Conservation (phyloP, 768 basidiomycete genomes). For the Heimioporus sp. region DNA sequence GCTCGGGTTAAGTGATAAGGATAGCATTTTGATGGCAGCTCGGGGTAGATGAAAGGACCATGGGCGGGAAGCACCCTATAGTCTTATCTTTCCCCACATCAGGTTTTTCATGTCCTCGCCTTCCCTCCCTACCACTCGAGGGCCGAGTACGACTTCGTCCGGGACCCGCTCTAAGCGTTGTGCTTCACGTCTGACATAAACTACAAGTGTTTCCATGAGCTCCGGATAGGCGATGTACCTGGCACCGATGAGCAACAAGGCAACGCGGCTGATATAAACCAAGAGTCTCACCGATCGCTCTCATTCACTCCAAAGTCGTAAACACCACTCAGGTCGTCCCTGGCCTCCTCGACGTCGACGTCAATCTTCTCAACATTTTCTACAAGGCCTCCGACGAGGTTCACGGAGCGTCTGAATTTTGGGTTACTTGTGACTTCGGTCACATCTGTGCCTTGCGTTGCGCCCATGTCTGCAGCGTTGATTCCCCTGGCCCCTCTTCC, state of each 20-base stretch:
- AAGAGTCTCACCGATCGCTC: slow-evolving; percentile 29
- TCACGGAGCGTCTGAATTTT: slow-evolving; percentile 60
- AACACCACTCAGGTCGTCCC: slow-evolving; percentile 70
- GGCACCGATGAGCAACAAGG: slow-evolving; percentile 27
- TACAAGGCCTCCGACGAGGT: slow-evolving; percentile 66
- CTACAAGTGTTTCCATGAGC: slow-evolving; percentile 67
- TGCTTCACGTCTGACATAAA: slow-evolving; percentile 72
- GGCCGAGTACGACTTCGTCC: slow-evolving; percentile 39
- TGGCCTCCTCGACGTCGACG: slow-evolving; percentile 54
- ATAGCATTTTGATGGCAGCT: not conserved
- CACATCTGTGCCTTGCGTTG: slow-evolving; percentile 4
- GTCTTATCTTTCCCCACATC: slow-evolving; percentile 26
- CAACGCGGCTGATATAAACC: not conserved
- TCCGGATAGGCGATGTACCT: slow-evolving; percentile 74
- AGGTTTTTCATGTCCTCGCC: slow-evolving; percentile 30
- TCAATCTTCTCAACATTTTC: slow-evolving; percentile 59
- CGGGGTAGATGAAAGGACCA: not conserved
- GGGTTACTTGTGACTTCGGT: not conserved
- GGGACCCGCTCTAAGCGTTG: slow-evolving; percentile 57
- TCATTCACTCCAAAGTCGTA: slow-evolving; percentile 63
- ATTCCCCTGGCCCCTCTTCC: slow-evolving; percentile 79
- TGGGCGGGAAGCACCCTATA: slow-evolving; percentile 7
- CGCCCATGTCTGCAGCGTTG: slow-evolving; percentile 26
- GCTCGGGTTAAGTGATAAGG: slow-evolving; percentile 1
- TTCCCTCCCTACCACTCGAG: slow-evolving; percentile 31